Evolutionary conservation across 83 land plant species (phyloP).

Genomic region (Larix sibirica): DNA sequence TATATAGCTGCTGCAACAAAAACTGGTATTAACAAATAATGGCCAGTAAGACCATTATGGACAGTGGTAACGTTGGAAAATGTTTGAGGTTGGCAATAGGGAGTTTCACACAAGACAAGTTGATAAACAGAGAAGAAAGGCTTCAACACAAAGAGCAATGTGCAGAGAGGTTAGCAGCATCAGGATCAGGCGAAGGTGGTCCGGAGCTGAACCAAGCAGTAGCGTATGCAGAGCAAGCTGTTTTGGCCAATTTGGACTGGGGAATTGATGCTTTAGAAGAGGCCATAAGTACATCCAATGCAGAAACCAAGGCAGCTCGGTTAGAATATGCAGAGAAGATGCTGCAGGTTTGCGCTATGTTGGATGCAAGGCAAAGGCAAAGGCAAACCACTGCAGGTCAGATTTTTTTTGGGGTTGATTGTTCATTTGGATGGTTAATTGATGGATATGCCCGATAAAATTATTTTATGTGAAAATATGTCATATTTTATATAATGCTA

Average conservation of each 20-base stretch:
- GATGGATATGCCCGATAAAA: no score
- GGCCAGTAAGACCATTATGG: constrained; percentile 20
- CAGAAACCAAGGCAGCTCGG: constrained; percentile 56
- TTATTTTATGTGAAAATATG: no score
- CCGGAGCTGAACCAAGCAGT: constrained; percentile 31
- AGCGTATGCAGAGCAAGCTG: constrained; percentile 63
- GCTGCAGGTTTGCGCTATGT: constrained; percentile 60
- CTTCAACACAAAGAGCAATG: constrained; percentile 55
- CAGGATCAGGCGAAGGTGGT: neutral
- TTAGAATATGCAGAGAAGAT: constrained; percentile 65
- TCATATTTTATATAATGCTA: no score
- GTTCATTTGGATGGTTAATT: no score
- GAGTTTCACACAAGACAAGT: constrained; percentile 43
- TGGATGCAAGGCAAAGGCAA: constrained; percentile 32
- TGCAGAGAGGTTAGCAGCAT: constrained; percentile 61
- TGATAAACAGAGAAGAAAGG: constrained; percentile 41
- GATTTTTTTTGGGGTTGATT: no score
- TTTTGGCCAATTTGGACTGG: constrained; percentile 70
- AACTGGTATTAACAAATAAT: neutral
- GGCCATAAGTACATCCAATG: constrained; percentile 47
- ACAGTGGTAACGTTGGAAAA: constrained; percentile 30
- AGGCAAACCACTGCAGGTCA: constrained; percentile 45
- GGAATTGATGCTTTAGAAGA: constrained; percentile 75
- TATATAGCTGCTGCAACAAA: no score
- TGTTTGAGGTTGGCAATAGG: constrained; percentile 29